Evolutionary conservation across 495 filamentous ascomycete species (phyloP).

Genomic region (Hamigera avellanea): DNA sequence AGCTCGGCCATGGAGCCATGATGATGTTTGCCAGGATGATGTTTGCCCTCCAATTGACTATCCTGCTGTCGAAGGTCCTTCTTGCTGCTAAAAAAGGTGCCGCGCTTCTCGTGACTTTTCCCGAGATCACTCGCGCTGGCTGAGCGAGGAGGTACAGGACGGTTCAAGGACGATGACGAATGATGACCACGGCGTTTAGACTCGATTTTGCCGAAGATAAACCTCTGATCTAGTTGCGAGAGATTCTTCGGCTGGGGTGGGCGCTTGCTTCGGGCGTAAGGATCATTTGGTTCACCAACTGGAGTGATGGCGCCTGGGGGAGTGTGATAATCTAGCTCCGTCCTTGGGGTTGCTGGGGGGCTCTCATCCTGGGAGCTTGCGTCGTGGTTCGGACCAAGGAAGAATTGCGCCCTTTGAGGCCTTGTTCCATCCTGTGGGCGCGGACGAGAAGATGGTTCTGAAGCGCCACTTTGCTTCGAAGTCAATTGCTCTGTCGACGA

Average conservation of each 20-base stretch:
- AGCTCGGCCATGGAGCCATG: conserved; percentile 89
- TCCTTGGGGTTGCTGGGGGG: conserved; percentile 43
- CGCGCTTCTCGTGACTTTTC: conserved; percentile 30
- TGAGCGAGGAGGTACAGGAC: conserved; percentile 29
- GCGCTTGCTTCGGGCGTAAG: conserved; percentile 74
- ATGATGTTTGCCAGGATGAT: conserved; percentile 20
- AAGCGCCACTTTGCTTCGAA: conserved; percentile 20
- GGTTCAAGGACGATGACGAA: conserved; percentile 14
- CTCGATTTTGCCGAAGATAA: conserved; percentile 62
- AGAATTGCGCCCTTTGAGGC: conserved; percentile 54
- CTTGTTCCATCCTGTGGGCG: conserved; percentile 34
- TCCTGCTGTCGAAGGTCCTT: conserved; percentile 32
- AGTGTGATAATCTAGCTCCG: conserved; percentile 44
- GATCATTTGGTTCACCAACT: conserved; percentile 72
- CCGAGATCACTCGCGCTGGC: conserved; percentile 36
- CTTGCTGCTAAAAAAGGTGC: conserved; percentile 35
- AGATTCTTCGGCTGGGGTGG: conserved; percentile 58
- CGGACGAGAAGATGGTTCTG: conserved; percentile 29
- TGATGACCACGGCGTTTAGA: conserved; percentile 29
- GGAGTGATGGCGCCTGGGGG: conserved; percentile 63
- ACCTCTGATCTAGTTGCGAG: conserved; percentile 66
- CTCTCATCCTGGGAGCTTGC: conserved; percentile 35
- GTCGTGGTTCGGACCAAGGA: conserved; percentile 53
- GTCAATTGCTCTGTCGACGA: conserved; percentile 29
- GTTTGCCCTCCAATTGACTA: neutral